Evolutionary conservation across 352 stramenopile species (phyloP).

Genomic region (Phytophthora pluvialis): DNA sequence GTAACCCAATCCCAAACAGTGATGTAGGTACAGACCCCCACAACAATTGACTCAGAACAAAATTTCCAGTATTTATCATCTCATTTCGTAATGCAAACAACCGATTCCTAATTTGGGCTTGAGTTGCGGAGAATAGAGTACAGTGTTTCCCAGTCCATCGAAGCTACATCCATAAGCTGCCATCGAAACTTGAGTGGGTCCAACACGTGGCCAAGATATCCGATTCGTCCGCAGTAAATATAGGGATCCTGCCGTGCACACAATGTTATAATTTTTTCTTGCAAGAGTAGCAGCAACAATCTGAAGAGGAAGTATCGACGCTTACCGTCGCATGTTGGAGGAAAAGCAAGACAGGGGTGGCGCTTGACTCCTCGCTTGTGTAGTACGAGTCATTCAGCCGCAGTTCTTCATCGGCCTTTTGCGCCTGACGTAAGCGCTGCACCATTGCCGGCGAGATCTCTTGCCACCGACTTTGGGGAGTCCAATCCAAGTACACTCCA

Average conservation of each 20-base stretch:
- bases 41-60: too few species aligned
- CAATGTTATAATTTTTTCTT: not conserved
- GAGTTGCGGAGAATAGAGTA: not conserved
- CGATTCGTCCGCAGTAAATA: not conserved
- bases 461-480: not conserved
- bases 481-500: not conserved
- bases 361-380: not conserved
- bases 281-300: not conserved
- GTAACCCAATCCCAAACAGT: too few species aligned
- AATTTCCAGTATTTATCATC: too few species aligned
- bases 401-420: not conserved
- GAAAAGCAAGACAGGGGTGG: not conserved
- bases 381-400: conserved; percentile 4
- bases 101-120: not conserved
- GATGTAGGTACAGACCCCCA: too few species aligned
- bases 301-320: too few species aligned
- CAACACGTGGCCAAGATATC: conserved; percentile 1
- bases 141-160: not conserved
- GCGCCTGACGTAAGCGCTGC: not conserved
- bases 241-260: not conserved
- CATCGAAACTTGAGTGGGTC: not conserved
- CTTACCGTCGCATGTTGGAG: conserved; percentile 6
- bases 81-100: too few species aligned
- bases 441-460: not conserved
- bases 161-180: conserved; percentile 4